A percentile compares a stretch with the other conserved stretches of the same genome.
phyloP scores from a whole-genome alignment of 768 basidiomycete genomes.

The Lentinula lateritia region DNA sequence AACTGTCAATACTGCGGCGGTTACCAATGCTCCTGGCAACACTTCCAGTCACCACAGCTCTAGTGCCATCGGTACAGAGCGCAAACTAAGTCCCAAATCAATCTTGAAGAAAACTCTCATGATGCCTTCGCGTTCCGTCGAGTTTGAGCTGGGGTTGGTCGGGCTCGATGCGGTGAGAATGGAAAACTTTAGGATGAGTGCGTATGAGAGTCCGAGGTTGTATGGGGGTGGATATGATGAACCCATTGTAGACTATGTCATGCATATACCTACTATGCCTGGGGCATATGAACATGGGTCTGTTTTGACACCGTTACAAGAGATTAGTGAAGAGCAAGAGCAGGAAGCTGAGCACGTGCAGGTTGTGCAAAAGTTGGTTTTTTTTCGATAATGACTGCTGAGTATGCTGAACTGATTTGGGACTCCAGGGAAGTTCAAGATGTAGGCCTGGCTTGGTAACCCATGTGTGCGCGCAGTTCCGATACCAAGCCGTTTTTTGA shows the following conservation, averaged over 20 bases:
- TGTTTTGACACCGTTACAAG: neutral
- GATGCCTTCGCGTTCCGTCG: neutral
- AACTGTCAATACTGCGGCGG: neutral
- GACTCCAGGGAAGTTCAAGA: too few relatives aligned
- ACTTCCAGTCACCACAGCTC: neutral
- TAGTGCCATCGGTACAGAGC: neutral
- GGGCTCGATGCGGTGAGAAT: slow-evolving; percentile 6
- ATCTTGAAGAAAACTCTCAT: neutral
- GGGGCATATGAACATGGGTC: slow-evolving; percentile 2
- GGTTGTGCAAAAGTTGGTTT: neutral
- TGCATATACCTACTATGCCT: neutral
- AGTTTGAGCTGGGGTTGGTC: slow-evolving; percentile 4
- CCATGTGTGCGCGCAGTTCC: too few relatives aligned
- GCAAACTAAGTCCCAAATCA: neutral
- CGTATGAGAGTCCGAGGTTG: neutral
- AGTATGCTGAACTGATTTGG: neutral
- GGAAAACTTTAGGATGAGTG: slow-evolving; percentile 3
- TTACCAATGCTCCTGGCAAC: neutral
- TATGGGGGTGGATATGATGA: neutral
- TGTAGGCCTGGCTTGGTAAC: too few relatives aligned
- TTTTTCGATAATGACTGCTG: neutral
- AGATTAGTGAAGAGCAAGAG: neutral
- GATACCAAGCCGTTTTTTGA: too few relatives aligned
- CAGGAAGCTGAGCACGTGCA: neutral
- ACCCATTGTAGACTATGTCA: neutral